Percentiles rank a stretch among this genome's conserved stretches.
phyloP scores from a whole-genome alignment of 1,284 basidiomycete species.

The Phlebopus sp. region DNA sequence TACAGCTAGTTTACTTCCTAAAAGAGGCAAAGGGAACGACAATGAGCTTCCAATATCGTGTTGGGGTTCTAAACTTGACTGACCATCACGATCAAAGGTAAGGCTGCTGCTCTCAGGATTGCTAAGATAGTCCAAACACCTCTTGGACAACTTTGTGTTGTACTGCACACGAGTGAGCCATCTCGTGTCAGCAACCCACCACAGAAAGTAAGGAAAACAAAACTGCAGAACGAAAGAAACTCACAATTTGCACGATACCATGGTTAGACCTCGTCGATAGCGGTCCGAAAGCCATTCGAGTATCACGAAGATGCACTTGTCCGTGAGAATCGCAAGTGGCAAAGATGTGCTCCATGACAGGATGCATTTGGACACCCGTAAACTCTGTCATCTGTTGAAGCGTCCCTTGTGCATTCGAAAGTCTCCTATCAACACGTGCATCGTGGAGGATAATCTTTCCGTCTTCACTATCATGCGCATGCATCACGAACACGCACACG shows the following conservation, averaged over 20 bases:
- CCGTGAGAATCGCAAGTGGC: constrained; percentile 59
- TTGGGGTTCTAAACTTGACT: constrained; percentile 14
- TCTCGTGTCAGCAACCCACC: background rate
- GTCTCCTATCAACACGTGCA: constrained; percentile 34
- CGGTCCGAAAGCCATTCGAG: constrained; percentile 72
- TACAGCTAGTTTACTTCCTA: constrained; percentile 60
- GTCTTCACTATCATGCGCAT: constrained; percentile 50
- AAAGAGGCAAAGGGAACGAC: constrained; percentile 1
- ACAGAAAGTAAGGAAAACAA: constrained; percentile 3
- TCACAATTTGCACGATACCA: constrained; percentile 55
- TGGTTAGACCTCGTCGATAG: constrained; percentile 38
- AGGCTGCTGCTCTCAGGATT: constrained; percentile 67
- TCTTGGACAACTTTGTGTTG: constrained; percentile 57
- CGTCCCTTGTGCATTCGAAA: constrained; percentile 43
- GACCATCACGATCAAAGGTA: constrained; percentile 62
- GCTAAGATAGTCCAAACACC: constrained; percentile 38
- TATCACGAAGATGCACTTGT: constrained; percentile 63
- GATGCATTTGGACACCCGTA: constrained; percentile 63
- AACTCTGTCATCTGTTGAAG: constrained; percentile 54
- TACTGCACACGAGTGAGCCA: constrained; percentile 43
- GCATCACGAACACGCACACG: constrained; percentile 5
- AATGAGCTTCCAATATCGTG: constrained; percentile 7
- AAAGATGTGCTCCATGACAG: constrained; percentile 62
- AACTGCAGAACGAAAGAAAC: constrained; percentile 10
- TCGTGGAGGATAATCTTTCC: constrained; percentile 65